Conservation (phyloP, 805 yeast species). For the Metschnikowia continentalis region DNA sequence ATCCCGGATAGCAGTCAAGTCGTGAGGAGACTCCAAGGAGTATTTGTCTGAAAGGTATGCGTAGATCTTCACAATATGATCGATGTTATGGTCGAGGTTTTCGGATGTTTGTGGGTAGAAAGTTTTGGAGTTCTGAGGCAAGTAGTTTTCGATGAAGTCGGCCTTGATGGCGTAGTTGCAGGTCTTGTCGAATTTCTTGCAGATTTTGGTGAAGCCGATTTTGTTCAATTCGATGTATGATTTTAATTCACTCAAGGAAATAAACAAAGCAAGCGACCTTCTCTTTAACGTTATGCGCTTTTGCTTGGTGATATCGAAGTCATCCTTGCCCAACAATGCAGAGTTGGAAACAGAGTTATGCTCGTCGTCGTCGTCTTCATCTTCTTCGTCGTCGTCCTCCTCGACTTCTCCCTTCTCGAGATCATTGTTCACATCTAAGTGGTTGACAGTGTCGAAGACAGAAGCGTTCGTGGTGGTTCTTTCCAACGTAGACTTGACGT, state of each 20-base stretch:
- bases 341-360: constrained; percentile 20
- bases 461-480: constrained; percentile 24
- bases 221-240: constrained; percentile 79
- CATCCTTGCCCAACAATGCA: constrained; percentile 25
- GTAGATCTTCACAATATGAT: constrained; percentile 49
- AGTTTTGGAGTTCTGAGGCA: constrained; percentile 48
- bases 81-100: constrained; percentile 48
- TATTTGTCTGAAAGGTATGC: constrained; percentile 40
- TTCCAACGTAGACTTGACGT: constrained; percentile 18
- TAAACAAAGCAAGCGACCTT: constrained; percentile 62
- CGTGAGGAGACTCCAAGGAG: constrained; percentile 48
- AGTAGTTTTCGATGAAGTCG: constrained; percentile 47
- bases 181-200: constrained; percentile 89
- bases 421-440: constrained; percentile 23
- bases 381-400: constrained; percentile 31
- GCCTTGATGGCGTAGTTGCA: constrained; percentile 56
- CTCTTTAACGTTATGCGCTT: constrained; percentile 61
- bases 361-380: constrained; percentile 21
- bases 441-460: constrained; percentile 26
- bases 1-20: constrained; percentile 37
- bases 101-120: constrained; percentile 42
- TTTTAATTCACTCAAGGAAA: constrained; percentile 73
- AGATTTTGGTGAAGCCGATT: constrained; percentile 85
- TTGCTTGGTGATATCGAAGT: constrained; percentile 25
- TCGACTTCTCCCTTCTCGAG: constrained; percentile 26